Evolutionary conservation across 495 filamentous ascomycete genomes (phyloP).

Genomic region (Neurospora sp.): DNA sequence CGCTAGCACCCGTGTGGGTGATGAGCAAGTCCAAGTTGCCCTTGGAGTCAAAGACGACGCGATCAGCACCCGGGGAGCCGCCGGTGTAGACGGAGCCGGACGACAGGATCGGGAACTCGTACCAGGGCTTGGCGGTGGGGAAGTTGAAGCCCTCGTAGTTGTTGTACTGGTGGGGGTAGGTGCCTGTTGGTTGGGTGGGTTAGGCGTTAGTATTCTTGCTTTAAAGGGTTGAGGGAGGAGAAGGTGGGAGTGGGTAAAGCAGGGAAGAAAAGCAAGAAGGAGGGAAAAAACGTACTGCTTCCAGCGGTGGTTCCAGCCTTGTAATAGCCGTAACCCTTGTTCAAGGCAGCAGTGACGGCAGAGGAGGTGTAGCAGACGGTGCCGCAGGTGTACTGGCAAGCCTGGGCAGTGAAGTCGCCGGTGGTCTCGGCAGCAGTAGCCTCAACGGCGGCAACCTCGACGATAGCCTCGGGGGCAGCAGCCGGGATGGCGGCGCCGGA

Average conservation of each 20-base stretch:
- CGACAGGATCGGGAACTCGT: conserved; percentile 60
- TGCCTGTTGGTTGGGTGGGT: conserved; percentile 15
- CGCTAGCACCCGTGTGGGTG: conserved; percentile 59
- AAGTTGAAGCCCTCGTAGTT: conserved; percentile 67
- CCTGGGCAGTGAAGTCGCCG: conserved; percentile 11
- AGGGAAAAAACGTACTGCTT: conserved; percentile 17
- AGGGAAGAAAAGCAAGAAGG: not conserved
- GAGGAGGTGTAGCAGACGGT: conserved; percentile 25
- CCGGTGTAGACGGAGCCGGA: conserved; percentile 45
- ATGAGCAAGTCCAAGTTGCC: conserved; percentile 48
- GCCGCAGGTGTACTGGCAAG: conserved; percentile 30
- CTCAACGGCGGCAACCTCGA: not conserved
- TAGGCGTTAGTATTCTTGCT: not conserved
- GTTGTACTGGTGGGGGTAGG: conserved; percentile 64
- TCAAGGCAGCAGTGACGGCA: conserved; percentile 38
- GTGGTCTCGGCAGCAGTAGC: conserved; percentile 12
- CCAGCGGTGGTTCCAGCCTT: conserved; percentile 31
- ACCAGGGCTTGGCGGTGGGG: conserved; percentile 44
- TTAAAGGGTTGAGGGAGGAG: not conserved
- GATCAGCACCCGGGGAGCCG: conserved; percentile 57
- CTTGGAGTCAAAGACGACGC: conserved; percentile 53
- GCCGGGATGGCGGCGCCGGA: conserved; percentile 18
- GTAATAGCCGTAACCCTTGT: conserved; percentile 40
- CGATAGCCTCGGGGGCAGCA: conserved; percentile 19
- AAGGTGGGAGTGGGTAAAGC: not conserved